Percentiles rank a stretch among this genome's conserved stretches.
These are phyloP conservation scores for Gentiana dahurica DNA, from an alignment of 257 asterid species.

Conservation along the genomic window DNA sequence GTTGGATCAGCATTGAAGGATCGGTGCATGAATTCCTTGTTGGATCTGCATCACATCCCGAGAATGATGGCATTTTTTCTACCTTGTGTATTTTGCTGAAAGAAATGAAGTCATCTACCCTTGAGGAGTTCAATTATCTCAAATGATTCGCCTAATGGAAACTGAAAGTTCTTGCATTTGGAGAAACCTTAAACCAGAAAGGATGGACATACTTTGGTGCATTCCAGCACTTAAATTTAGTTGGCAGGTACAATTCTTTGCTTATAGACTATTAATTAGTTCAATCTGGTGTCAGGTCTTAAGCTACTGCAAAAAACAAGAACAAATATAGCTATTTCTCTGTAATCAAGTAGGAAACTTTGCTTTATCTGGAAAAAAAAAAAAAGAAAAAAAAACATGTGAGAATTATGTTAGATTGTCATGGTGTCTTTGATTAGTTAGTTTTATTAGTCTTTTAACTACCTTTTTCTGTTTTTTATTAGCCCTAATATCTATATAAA, in stretches of 20 bases:
- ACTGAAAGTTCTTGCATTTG: neutral
- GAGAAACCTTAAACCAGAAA: neutral
- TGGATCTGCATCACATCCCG: slow-evolving; percentile 22
- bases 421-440: too few relatives aligned
- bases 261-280: neutral
- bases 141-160: neutral
- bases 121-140: slow-evolving; percentile 3
- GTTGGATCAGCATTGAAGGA: slow-evolving; percentile 51
- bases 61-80: slow-evolving; percentile 11
- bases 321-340: too few relatives aligned
- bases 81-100: slow-evolving; percentile 32
- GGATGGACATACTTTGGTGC: neutral
- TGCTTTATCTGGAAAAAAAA: too few relatives aligned
- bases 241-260: neutral
- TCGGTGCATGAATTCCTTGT: slow-evolving; percentile 49
- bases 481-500: too few relatives aligned
- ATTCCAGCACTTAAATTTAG: neutral
- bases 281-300: too few relatives aligned
- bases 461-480: too few relatives aligned
- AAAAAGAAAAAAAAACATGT: too few relatives aligned
- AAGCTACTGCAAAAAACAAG: too few relatives aligned
- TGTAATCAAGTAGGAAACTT: too few relatives aligned
- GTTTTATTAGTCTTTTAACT: too few relatives aligned
- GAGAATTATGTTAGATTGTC: too few relatives aligned
- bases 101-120: slow-evolving; percentile 32